Evolutionary conservation across 768 basidiomycete species (phyloP).

Genomic region (Tulasnella sp.): DNA sequence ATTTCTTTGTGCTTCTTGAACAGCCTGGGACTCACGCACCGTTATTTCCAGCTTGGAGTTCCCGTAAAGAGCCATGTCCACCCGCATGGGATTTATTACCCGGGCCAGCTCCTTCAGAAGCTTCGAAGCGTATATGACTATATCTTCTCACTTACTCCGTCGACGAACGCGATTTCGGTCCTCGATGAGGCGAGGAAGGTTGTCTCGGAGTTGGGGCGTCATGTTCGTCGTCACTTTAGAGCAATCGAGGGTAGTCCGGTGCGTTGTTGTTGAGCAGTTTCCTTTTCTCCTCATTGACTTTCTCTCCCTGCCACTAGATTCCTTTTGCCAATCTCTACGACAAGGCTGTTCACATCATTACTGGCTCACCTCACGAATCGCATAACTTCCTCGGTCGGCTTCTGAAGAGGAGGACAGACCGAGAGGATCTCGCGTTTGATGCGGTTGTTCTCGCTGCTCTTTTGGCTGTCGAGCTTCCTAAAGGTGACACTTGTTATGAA

Average conservation of each 20-base stretch:
- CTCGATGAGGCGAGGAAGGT: neutral
- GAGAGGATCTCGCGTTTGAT: slow-evolving; percentile 1
- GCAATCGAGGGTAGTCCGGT: neutral
- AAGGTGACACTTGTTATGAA: neutral
- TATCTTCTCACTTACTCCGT: neutral
- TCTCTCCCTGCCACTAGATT: neutral
- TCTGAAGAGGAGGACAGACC: neutral
- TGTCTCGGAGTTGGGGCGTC: neutral
- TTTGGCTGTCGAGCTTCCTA: neutral
- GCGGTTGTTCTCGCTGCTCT: neutral
- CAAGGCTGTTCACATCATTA: neutral
- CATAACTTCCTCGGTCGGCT: neutral
- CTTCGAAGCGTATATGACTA: slow-evolving; percentile 10
- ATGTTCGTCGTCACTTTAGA: neutral
- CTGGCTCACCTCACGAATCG: neutral
- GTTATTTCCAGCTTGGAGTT: slow-evolving; percentile 1
- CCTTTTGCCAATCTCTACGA: neutral
- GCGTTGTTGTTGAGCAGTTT: neutral
- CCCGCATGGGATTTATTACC: slow-evolving; percentile 9
- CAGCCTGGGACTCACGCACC: neutral
- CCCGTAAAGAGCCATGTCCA: neutral
- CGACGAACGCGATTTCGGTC: neutral
- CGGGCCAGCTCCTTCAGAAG: slow-evolving; percentile 10
- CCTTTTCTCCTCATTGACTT: neutral
- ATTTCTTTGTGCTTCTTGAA: too few species aligned